Percentiles rank a stretch among this genome's conserved stretches.
Conservation (phyloP, 139 green algal species). For the Chlorella ohadii region DNA sequence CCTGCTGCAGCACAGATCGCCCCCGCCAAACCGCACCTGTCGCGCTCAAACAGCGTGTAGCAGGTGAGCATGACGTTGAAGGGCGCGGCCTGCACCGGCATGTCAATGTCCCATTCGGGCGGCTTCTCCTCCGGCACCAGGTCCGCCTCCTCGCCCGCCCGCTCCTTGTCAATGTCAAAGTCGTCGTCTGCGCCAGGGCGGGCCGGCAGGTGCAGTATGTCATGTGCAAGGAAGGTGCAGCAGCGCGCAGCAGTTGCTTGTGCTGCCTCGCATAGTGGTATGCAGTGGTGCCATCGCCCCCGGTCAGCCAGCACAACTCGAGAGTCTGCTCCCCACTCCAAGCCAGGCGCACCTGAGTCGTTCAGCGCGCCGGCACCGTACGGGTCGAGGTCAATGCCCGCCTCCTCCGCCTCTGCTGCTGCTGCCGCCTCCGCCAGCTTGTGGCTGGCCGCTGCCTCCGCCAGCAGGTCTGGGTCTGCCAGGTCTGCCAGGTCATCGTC, state of each 20-base stretch:
- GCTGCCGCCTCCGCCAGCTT: slow-evolving; percentile 36
- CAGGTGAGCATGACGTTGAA: slow-evolving; percentile 93
- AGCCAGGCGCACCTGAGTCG: slow-evolving; percentile 16
- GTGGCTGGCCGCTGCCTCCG: slow-evolving; percentile 31
- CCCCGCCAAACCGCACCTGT: slow-evolving; percentile 41
- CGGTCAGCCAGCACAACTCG: no score
- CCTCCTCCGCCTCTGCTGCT: slow-evolving; percentile 37
- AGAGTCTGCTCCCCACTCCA: neutral
- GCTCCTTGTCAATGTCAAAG: slow-evolving; percentile 33
- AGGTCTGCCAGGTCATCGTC: slow-evolving; percentile 49
- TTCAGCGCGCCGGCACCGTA: slow-evolving; percentile 6
- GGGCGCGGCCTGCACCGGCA: slow-evolving; percentile 31
- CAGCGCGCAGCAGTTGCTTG: neutral
- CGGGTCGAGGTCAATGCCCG: slow-evolving; percentile 21
- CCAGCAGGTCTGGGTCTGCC: slow-evolving; percentile 37
- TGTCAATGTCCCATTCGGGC: slow-evolving; percentile 40
- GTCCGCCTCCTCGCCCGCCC: slow-evolving; percentile 15
- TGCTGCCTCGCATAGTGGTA: no score
- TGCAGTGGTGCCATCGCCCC: no score
- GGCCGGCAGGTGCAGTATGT: neutral
- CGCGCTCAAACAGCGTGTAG: slow-evolving; percentile 93
- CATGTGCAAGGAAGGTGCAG: no score
- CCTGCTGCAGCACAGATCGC: no score
- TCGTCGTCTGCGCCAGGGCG: slow-evolving; percentile 18
- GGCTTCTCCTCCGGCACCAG: slow-evolving; percentile 24